Evolutionary conservation across 192 early-diverging fungal species (phyloP).

Genomic region (Coemansia sp.): DNA sequence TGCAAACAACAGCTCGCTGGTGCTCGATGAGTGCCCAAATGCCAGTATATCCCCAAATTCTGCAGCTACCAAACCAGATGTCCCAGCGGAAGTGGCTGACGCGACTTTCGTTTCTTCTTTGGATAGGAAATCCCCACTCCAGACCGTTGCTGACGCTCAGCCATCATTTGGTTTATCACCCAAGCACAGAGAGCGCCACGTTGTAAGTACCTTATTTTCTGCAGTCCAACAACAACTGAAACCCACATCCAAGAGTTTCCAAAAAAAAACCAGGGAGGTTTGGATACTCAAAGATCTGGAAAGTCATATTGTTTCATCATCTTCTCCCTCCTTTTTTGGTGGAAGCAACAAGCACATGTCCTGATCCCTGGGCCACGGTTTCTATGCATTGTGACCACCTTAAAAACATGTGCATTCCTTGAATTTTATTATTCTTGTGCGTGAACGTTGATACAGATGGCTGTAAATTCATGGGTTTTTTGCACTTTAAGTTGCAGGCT

Average conservation of each 20-base stretch:
- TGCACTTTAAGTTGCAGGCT: background rate
- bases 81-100: background rate
- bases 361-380: background rate
- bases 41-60: background rate
- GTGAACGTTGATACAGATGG: background rate
- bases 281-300: background rate
- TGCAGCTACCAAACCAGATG: background rate
- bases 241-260: background rate
- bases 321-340: background rate
- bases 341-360: background rate
- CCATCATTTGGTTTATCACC: conserved; percentile 4
- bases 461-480: background rate
- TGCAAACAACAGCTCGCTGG: conserved; percentile 8
- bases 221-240: background rate
- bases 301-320: background rate
- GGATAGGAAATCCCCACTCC: background rate
- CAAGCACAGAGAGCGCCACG: conserved; percentile 16
- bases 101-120: background rate
- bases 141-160: conserved; percentile 1
- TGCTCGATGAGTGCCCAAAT: conserved; percentile 3
- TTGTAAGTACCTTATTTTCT: conserved; percentile 23
- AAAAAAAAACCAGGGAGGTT: background rate
- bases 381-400: background rate
- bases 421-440: background rate
- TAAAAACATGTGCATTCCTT: background rate